Conservation (phyloP, 2,329 filamentous ascomycete species). For the Penicillium sp. region DNA sequence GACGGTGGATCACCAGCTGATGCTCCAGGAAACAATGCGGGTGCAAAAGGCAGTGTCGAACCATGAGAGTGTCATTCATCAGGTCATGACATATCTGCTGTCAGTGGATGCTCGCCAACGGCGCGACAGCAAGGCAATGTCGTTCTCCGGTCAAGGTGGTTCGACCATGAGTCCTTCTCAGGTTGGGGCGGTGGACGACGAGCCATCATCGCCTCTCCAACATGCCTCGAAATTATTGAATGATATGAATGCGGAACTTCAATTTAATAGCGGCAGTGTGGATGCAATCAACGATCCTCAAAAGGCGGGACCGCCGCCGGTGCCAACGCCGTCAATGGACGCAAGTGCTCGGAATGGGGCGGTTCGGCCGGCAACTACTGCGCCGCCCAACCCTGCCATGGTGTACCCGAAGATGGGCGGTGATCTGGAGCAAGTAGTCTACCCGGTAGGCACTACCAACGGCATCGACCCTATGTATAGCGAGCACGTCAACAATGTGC, state of each 20-base stretch:
- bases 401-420: slow-evolving; percentile 47
- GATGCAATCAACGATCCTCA: slow-evolving; percentile 59
- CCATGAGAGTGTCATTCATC: slow-evolving; percentile 65
- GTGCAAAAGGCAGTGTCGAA: slow-evolving; percentile 66
- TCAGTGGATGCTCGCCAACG: slow-evolving; percentile 59
- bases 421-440: slow-evolving; percentile 69
- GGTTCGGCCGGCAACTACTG: slow-evolving; percentile 40
- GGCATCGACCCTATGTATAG: slow-evolving; percentile 93
- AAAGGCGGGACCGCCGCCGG: slow-evolving; percentile 50
- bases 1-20: slow-evolving; percentile 58
- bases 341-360: slow-evolving; percentile 43
- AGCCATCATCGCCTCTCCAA: slow-evolving; percentile 61
- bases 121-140: slow-evolving; percentile 51
- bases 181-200: slow-evolving; percentile 51
- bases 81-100: slow-evolving; percentile 63
- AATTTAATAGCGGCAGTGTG: slow-evolving; percentile 58
- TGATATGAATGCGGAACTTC: slow-evolving; percentile 60
- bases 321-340: slow-evolving; percentile 54
- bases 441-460: slow-evolving; percentile 82
- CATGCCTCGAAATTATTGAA: slow-evolving; percentile 61
- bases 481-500: slow-evolving; percentile 90
- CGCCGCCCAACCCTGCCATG: slow-evolving; percentile 47
- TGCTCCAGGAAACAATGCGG: slow-evolving; percentile 58
- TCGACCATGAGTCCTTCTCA: slow-evolving; percentile 44
- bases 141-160: slow-evolving; percentile 38